A percentile compares a stretch with the other conserved stretches of the same genome.
Evolutionary conservation across 192 early-diverging fungal genomes (phyloP).

Genomic region (Umbelopsis vinacea): DNA sequence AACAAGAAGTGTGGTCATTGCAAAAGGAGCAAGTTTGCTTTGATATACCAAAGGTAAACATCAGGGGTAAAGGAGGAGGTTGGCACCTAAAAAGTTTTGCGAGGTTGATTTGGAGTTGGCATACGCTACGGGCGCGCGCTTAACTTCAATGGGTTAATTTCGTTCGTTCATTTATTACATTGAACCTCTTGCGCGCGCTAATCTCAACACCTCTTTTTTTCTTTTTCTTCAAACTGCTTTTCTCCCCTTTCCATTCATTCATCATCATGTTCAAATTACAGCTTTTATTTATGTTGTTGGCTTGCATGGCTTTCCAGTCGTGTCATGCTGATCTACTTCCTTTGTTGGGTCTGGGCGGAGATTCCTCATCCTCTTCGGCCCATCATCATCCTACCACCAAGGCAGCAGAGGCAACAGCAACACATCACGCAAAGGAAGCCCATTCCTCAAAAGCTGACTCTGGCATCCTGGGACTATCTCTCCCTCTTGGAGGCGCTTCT

Average conservation of each 20-base stretch:
- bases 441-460: background rate
- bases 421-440: background rate
- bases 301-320: constrained; percentile 19
- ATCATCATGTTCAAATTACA: background rate
- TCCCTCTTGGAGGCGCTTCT: background rate
- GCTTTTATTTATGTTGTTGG: constrained; percentile 12
- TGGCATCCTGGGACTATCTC: constrained; percentile 1
- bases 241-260: constrained; percentile 17
- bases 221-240: background rate
- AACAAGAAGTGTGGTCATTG: background rate
- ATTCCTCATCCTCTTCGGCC: background rate
- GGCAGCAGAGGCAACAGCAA: background rate
- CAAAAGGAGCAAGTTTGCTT: background rate
- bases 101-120: too few species aligned
- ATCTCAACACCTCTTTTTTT: background rate
- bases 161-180: too few species aligned
- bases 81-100: too few species aligned
- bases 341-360: constrained; percentile 18
- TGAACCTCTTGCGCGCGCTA: too few species aligned
- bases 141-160: too few species aligned
- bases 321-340: constrained; percentile 19
- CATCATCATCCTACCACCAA: background rate
- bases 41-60: background rate
- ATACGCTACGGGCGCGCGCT: too few species aligned
- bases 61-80: background rate